Percentiles rank a stretch among this genome's conserved stretches.
phyloP scores from a whole-genome alignment of 1,284 basidiomycete genomes.

The Xerocomus minutiporus region DNA sequence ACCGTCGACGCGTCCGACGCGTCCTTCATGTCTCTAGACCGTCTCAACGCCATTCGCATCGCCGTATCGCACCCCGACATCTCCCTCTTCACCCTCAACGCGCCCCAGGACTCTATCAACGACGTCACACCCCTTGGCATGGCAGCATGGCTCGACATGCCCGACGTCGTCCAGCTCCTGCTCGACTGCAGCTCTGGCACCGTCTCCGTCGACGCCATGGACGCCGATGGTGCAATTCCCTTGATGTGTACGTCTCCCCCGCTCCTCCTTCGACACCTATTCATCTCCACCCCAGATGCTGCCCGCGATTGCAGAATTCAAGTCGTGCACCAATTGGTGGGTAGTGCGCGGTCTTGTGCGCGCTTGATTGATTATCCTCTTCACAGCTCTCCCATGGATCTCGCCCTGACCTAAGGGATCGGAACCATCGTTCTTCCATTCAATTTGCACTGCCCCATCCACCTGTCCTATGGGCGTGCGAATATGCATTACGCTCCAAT shows the following conservation, averaged over 20 bases:
- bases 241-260: conserved; percentile 63
- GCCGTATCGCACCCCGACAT: conserved; percentile 52
- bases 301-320: conserved; percentile 63
- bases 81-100: conserved; percentile 64
- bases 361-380: conserved; percentile 8
- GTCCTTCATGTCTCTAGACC: conserved; percentile 53
- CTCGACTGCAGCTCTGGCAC: conserved; percentile 55
- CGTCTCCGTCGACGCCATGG: conserved; percentile 66
- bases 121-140: conserved; percentile 71
- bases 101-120: conserved; percentile 57
- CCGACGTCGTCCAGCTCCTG: conserved; percentile 51
- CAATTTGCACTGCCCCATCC: conserved; percentile 62
- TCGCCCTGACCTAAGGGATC: conserved; percentile 64
- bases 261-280: conserved; percentile 2
- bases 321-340: conserved; percentile 58
- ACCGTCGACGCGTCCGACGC: conserved; percentile 62
- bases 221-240: conserved; percentile 65
- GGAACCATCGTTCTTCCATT: conserved; percentile 62
- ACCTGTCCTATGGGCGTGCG: conserved; percentile 61
- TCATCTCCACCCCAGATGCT: conserved; percentile 48
- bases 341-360: conserved; percentile 20
- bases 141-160: conserved; percentile 68
- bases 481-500: conserved; percentile 55
- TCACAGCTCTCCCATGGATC: conserved; percentile 60
- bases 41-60: conserved; percentile 51